Percentiles rank a stretch among this genome's conserved stretches.
Evolutionary conservation across 129 eudicot species (phyloP).

Genomic region (Saposhnikovia divaricata): DNA sequence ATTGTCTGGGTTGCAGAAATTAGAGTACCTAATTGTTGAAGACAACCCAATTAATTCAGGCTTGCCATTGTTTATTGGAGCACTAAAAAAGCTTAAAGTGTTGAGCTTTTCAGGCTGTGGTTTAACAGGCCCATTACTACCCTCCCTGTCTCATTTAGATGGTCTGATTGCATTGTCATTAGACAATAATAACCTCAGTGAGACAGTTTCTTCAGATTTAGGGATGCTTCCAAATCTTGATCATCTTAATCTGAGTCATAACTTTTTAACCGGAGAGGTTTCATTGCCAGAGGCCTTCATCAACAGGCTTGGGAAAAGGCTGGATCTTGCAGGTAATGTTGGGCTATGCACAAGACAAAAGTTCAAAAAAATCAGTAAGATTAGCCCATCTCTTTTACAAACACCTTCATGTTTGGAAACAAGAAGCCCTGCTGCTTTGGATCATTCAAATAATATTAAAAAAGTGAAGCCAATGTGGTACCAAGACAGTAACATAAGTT

Average conservation of each 20-base stretch:
- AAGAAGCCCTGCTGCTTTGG: slow-evolving; percentile 11
- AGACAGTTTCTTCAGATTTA: slow-evolving; percentile 38
- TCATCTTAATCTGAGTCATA: slow-evolving; percentile 45
- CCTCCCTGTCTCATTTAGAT: slow-evolving; percentile 33
- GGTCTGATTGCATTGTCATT: slow-evolving; percentile 48
- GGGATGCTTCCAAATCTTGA: slow-evolving; percentile 45
- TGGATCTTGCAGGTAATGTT: slow-evolving; percentile 45
- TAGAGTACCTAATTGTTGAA: slow-evolving; percentile 49
- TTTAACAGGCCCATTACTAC: slow-evolving; percentile 40
- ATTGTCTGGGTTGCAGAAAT: slow-evolving; percentile 35
- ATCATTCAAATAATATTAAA: slow-evolving; percentile 16
- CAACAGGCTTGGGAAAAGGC: slow-evolving; percentile 40
- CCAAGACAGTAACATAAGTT: slow-evolving; percentile 25
- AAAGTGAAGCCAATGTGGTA: slow-evolving; percentile 28
- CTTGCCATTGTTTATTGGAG: slow-evolving; percentile 40
- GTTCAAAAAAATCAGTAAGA: not conserved
- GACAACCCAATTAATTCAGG: slow-evolving; percentile 46
- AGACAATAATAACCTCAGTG: slow-evolving; percentile 48
- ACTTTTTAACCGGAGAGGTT: slow-evolving; percentile 44
- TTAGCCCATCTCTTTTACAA: slow-evolving; percentile 11
- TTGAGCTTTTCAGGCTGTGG: slow-evolving; percentile 61
- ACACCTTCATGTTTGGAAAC: slow-evolving; percentile 26
- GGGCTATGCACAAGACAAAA: slow-evolving; percentile 37
- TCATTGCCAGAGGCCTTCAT: slow-evolving; percentile 37
- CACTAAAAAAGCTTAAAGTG: slow-evolving; percentile 37